Evolutionary conservation across 768 basidiomycete species (phyloP).

Genomic region (Infundibulicybe gibba): DNA sequence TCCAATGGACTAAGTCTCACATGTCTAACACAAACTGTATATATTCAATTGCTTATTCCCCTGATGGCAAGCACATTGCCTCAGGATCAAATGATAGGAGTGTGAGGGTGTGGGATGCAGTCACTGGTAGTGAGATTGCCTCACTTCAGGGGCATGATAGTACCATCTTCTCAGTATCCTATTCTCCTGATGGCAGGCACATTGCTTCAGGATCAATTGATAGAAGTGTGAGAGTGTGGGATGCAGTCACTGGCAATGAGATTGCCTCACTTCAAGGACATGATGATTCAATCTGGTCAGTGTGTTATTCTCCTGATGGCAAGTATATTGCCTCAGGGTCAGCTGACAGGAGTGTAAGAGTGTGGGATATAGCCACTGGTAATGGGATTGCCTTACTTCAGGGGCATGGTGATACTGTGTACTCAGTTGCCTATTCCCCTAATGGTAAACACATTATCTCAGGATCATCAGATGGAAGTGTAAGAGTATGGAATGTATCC

Average conservation of each 20-base stretch:
- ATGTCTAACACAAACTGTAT: too few relatives aligned
- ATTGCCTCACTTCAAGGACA: not conserved
- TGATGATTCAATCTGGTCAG: not conserved
- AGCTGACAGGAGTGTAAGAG: not conserved
- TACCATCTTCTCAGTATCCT: constrained; percentile 13
- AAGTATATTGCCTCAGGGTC: constrained; percentile 1
- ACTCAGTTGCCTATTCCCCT: not conserved
- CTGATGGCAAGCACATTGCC: too few relatives aligned
- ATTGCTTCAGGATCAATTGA: constrained; percentile 22
- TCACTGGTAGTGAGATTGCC: too few relatives aligned
- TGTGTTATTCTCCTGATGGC: constrained; percentile 12
- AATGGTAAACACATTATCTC: constrained; percentile 16
- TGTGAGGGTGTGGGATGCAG: too few relatives aligned
- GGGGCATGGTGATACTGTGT: not conserved
- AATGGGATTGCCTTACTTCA: not conserved
- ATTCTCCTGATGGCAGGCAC: constrained; percentile 12
- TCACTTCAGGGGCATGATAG: constrained; percentile 12
- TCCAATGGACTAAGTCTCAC: too few relatives aligned
- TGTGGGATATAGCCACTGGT: constrained; percentile 1
- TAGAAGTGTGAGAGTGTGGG: constrained; percentile 19
- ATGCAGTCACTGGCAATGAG: constrained; percentile 12
- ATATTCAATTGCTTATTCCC: too few relatives aligned
- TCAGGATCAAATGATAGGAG: too few relatives aligned
- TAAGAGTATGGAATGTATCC: too few relatives aligned
- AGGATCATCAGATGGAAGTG: too few relatives aligned